Evolutionary conservation across 192 early-diverging fungal genomes (phyloP).

Genomic region (Gryganskiella cystojenkinii): DNA sequence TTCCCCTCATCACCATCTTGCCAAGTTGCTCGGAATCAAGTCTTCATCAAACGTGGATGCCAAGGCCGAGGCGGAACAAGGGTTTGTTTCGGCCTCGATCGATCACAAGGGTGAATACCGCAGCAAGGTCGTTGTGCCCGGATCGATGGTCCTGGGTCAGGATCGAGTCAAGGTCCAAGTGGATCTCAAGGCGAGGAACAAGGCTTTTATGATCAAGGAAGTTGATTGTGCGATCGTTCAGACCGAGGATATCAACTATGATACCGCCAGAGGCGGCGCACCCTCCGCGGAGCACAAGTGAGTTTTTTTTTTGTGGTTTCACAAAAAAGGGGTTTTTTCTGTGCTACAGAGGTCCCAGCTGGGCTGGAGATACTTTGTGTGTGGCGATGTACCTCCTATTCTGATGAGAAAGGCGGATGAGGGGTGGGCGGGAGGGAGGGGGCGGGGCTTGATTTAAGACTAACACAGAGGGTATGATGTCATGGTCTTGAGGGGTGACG

Average conservation of each 20-base stretch:
- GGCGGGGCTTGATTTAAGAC: too few relatives aligned
- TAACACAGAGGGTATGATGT: too few relatives aligned
- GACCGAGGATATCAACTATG: slow-evolving; percentile 38
- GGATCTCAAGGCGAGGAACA: slow-evolving; percentile 40
- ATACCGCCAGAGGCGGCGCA: slow-evolving; percentile 4
- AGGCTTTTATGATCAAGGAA: slow-evolving; percentile 50
- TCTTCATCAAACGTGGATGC: too few relatives aligned
- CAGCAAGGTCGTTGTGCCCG: slow-evolving; percentile 36
- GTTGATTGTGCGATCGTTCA: slow-evolving; percentile 39
- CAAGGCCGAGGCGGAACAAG: slow-evolving; percentile 4
- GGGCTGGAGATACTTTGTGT: neutral
- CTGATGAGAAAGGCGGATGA: too few relatives aligned
- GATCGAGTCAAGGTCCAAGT: slow-evolving; percentile 27
- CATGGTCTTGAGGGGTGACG: too few relatives aligned
- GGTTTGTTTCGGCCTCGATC: slow-evolving; percentile 24
- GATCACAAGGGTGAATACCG: slow-evolving; percentile 39
- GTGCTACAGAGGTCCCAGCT: too few relatives aligned
- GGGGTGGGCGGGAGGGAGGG: too few relatives aligned
- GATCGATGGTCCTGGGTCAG: slow-evolving; percentile 41
- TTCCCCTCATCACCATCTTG: too few relatives aligned
- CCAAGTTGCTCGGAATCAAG: too few relatives aligned
- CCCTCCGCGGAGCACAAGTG: slow-evolving; percentile 21
- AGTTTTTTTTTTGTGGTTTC: slow-evolving; percentile 20
- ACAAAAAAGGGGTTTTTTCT: too few relatives aligned
- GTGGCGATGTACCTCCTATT: too few relatives aligned